A percentile compares a stretch with the other conserved stretches of the same genome.
Evolutionary conservation across 2,329 filamentous ascomycete species (phyloP).

Genomic region (Podosphaera xanthii): DNA sequence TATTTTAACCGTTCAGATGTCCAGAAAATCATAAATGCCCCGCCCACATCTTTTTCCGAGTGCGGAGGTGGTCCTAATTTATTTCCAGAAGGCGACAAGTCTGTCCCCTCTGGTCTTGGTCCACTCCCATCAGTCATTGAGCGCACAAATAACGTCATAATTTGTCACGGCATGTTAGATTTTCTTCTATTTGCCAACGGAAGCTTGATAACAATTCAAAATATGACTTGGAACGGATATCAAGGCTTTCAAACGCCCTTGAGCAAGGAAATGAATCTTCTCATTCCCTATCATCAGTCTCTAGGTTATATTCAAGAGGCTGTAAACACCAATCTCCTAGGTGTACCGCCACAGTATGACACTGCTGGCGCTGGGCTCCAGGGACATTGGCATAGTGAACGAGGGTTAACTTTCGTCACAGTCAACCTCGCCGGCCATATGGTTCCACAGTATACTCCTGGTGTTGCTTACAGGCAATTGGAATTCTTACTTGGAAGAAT

Average conservation of each 20-base stretch:
- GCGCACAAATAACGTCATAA: slow-evolving; percentile 32
- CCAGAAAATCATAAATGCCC: slow-evolving; percentile 35
- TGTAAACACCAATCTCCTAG: slow-evolving; percentile 6
- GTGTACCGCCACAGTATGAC: slow-evolving; percentile 7
- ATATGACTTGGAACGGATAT: slow-evolving; percentile 45
- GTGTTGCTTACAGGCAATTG: slow-evolving; percentile 32
- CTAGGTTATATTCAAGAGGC: slow-evolving; percentile 25
- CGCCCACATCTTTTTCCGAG: slow-evolving; percentile 25
- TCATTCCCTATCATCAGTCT: slow-evolving; percentile 21
- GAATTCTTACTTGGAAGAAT: slow-evolving; percentile 39
- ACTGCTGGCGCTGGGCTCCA: slow-evolving; percentile 12
- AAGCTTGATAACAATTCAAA: slow-evolving; percentile 40
- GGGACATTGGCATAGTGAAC: slow-evolving; percentile 35
- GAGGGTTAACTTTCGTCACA: slow-evolving; percentile 36
- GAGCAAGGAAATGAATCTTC: slow-evolving; percentile 8
- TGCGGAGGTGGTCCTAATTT: slow-evolving; percentile 26
- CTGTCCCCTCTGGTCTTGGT: slow-evolving; percentile 24
- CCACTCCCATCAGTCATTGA: slow-evolving; percentile 38
- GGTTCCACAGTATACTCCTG: slow-evolving; percentile 31
- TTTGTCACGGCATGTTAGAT: slow-evolving; percentile 38
- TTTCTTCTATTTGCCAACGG: slow-evolving; percentile 40
- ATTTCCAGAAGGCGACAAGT: slow-evolving; percentile 23
- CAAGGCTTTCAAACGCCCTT: slow-evolving; percentile 33
- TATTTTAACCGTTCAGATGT: slow-evolving; percentile 41
- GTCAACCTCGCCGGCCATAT: slow-evolving; percentile 31